These are phyloP conservation scores for Dioszegia crocea DNA, from an alignment of 768 basidiomycete genomes.

Conservation along the genomic window DNA sequence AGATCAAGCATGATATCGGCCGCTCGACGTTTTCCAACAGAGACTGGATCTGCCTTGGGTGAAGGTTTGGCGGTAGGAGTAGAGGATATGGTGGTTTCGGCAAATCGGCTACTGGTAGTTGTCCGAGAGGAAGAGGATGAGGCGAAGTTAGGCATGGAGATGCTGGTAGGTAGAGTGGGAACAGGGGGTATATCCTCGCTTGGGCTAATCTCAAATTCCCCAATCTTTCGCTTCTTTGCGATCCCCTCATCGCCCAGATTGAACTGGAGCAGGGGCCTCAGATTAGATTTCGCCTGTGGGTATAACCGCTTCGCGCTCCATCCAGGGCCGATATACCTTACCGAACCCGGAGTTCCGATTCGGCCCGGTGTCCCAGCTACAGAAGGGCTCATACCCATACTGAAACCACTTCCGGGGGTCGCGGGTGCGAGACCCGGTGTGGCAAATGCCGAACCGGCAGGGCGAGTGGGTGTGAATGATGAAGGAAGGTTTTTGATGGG, in stretches of 20 bases:
- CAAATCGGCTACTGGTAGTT: neutral
- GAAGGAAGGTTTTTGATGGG: conserved; percentile 5
- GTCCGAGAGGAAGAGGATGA: neutral
- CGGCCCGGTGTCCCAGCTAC: neutral
- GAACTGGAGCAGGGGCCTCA: conserved; percentile 4
- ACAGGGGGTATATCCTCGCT: conserved; percentile 5
- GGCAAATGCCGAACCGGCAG: neutral
- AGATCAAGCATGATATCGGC: conserved; percentile 38
- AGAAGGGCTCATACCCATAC: conserved; percentile 3
- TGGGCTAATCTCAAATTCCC: neutral
- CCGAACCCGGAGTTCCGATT: neutral
- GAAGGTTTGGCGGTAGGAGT: neutral
- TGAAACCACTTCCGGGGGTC: neutral
- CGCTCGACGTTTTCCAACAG: conserved; percentile 29
- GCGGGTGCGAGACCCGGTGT: conserved; percentile 4
- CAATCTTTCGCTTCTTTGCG: conserved; percentile 8
- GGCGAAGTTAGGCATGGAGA: conserved; percentile 7
- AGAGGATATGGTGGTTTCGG: neutral
- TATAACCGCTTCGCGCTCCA: conserved; percentile 3
- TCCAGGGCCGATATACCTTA: conserved; percentile 4
- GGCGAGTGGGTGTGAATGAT: neutral
- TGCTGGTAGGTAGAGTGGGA: neutral
- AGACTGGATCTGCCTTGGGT: conserved; percentile 12
- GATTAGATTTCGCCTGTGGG: neutral
- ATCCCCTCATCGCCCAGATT: conserved; percentile 5